Conservation (phyloP, 148 eudicot genomes). For the Polygonum maritimum region DNA sequence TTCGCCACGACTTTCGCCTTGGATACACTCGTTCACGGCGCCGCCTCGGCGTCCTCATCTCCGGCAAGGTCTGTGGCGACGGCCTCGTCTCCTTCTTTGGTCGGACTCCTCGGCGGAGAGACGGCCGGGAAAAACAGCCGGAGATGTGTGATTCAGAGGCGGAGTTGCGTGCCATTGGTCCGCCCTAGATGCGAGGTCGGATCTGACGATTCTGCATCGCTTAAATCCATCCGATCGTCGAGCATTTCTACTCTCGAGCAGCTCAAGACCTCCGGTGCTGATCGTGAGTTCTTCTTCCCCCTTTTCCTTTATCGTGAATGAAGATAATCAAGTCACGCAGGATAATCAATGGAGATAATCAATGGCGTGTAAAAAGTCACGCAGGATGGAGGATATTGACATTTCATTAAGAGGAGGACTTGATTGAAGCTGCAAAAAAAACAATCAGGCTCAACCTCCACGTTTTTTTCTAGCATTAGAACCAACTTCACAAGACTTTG, state of each 20-base stretch:
- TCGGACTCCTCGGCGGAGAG: slow-evolving; percentile 22
- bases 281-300: slow-evolving; percentile 21
- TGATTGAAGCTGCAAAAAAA: slow-evolving; percentile 76
- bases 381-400: slow-evolving; percentile 82
- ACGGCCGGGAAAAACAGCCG: slow-evolving; percentile 4
- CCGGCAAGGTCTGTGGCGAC: slow-evolving; percentile 1
- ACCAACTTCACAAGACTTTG: neutral
- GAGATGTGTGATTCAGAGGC: slow-evolving; percentile 13
- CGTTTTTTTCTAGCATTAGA: neutral
- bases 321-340: no score
- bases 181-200: slow-evolving; percentile 32
- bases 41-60: slow-evolving; percentile 18
- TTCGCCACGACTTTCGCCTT: slow-evolving; percentile 40
- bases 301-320: neutral
- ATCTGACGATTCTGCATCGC: slow-evolving; percentile 19
- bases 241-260: slow-evolving; percentile 35
- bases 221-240: slow-evolving; percentile 17
- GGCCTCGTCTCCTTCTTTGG: slow-evolving; percentile 22
- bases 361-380: slow-evolving; percentile 89
- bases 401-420: slow-evolving; percentile 88
- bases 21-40: slow-evolving; percentile 42
- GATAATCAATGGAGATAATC: slow-evolving; percentile 95
- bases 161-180: slow-evolving; percentile 11
- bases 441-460: slow-evolving; percentile 15
- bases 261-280: slow-evolving; percentile 41